phyloP scores from a whole-genome alignment of 2,329 filamentous ascomycete species.

The Proliferodiscus dingleyae region DNA sequence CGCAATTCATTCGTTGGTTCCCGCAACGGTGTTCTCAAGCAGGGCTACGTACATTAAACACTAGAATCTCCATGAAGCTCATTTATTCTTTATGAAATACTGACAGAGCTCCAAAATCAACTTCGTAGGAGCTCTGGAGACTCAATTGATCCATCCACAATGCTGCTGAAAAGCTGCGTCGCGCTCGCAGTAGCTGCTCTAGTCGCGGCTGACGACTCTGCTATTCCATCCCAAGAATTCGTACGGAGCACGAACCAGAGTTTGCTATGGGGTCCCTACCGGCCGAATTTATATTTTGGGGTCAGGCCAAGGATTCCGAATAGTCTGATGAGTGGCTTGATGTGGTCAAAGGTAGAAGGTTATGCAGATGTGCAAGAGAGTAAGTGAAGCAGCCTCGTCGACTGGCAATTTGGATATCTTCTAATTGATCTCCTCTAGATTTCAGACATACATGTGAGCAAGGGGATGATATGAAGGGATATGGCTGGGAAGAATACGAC shows the following conservation, averaged over 20 bases:
- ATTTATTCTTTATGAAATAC: no score
- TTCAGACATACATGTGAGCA: conserved; percentile 96
- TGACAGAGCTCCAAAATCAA: conserved; percentile 13
- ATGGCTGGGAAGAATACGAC: conserved; percentile 98
- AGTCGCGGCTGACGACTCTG: conserved; percentile 25
- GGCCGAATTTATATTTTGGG: conserved; percentile 91
- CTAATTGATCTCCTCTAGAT: conserved; percentile 44
- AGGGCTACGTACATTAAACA: no score
- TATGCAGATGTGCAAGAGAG: conserved; percentile 71
- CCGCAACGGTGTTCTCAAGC: conserved; percentile 28
- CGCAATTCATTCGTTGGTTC: conserved; percentile 14
- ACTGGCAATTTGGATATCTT: neutral
- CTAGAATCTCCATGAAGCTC: no score
- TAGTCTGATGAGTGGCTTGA: conserved; percentile 73
- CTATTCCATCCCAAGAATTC: conserved; percentile 33
- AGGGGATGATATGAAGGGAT: conserved; percentile 86
- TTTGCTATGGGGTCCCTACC: conserved; percentile 92
- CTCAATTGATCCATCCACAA: conserved; percentile 17
- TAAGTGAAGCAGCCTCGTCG: conserved; percentile 44
- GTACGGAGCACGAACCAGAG: conserved; percentile 63
- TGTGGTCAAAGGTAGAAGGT: conserved; percentile 84
- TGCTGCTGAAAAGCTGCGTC: conserved; percentile 16
- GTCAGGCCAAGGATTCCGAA: conserved; percentile 76
- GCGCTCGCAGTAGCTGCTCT: conserved; percentile 14
- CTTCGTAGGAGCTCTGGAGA: conserved; percentile 11